Evolutionary conservation across 805 yeast species (phyloP), one percentile per base, ranked within the genome.

Genomic region (Wickerhamiella bombiphila): DNA sequence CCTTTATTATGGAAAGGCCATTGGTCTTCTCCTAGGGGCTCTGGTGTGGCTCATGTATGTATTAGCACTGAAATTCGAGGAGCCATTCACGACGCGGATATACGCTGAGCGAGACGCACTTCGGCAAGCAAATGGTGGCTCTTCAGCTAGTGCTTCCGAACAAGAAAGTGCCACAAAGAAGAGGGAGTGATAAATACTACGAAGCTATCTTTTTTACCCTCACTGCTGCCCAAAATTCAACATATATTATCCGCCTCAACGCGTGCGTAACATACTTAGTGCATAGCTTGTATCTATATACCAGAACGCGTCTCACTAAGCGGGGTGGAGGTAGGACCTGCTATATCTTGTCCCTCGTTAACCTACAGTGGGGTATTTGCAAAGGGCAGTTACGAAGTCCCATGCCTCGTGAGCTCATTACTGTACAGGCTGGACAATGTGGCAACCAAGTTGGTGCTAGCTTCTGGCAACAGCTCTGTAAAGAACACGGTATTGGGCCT

Each of bases 371-470:
- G n/a, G n/a, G n/a, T n/a, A n/a, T n/a, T n/a, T n/a, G n/a, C n/a
- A n/a, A n/a, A n/a, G n/a, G n/a, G n/a, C n/a, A n/a, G n/a, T n/a
- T n/a, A n/a, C n/a, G n/a, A n/a, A n/a, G n/a, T n/a, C n/a, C n/a
- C 26, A 49, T 52, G 53, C 48, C 52, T 18, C 51, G 63, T 26
- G 63, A 58, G 38, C 53, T 58, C 34, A 57, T 58, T 36, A 56
- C 63, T 20, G 47, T 57, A 24, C 60, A 57, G 21, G 57, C 56
- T 1, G 94, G 94, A 19, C 98, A 91, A 60, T 91, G 98, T 63
- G 98, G 98, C 41, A 91, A 91, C 59, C 97, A 88, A 55, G 76
- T 88, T 1, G 96, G 96, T 19, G 72, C 80, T 39, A 79, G 80
- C 56, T 88, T 86, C 57, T 91, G 98, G 98, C 68, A 74, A 34